Percentiles rank a stretch among this genome's conserved stretches.
Conservation (phyloP, 208 protist species). For the Zelonia costaricensis region DNA sequence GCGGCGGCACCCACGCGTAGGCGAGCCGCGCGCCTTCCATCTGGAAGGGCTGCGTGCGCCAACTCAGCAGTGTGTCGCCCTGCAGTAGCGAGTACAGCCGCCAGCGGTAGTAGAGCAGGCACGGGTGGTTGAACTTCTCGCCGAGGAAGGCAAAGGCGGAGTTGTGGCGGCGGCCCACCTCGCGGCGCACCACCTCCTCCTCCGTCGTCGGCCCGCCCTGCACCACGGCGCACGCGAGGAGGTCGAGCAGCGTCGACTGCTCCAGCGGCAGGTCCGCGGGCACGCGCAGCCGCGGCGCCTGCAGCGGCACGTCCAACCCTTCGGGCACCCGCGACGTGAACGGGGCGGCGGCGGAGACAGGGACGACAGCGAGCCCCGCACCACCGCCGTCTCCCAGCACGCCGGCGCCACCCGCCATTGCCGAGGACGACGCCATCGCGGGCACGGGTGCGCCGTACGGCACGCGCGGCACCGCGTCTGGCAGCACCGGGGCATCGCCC, state of each 20-base stretch:
- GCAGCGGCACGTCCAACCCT: conserved; percentile 16
- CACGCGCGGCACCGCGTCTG: no score
- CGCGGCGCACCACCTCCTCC: conserved; percentile 74
- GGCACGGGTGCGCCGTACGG: no score
- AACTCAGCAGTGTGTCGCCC: conserved; percentile 61
- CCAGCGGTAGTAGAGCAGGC: conserved; percentile 87
- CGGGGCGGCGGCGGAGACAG: background rate
- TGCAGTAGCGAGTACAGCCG: conserved; percentile 83
- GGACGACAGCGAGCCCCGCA: background rate
- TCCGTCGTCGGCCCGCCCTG: conserved; percentile 76
- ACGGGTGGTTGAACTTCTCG: conserved; percentile 48
- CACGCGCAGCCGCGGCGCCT: conserved; percentile 27
- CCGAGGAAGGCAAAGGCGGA: conserved; percentile 66
- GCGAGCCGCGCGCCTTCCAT: conserved; percentile 55
- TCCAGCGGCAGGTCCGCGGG: conserved; percentile 54
- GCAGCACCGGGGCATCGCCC: no score
- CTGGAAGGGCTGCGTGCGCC: conserved; percentile 78
- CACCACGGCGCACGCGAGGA: conserved; percentile 61
- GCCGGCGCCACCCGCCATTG: no score
- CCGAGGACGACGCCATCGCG: no score
- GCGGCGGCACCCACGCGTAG: conserved; percentile 76
- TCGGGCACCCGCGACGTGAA: conserved; percentile 6
- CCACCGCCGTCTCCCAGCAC: background rate
- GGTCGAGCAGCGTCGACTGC: conserved; percentile 61
- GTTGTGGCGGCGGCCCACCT: conserved; percentile 52